Conservation (phyloP, 371 early-diverging fungal species). For the Chytridium lagenaria region DNA sequence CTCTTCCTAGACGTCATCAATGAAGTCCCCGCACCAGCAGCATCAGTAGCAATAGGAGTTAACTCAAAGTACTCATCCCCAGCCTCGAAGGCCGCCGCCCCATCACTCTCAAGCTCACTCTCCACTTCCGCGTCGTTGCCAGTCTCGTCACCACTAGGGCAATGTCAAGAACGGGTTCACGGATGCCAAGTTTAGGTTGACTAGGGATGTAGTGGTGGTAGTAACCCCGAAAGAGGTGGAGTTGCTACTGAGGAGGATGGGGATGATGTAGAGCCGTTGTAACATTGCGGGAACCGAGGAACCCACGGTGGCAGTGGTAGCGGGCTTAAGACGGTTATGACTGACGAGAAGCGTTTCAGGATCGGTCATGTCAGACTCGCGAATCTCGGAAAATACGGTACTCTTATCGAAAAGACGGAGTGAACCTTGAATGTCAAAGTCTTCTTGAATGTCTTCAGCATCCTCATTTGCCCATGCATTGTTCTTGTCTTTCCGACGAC, state of each 20-base stretch:
- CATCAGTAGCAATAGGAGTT: conserved; percentile 1
- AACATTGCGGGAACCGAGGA: not conserved
- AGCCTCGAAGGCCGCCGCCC: conserved; percentile 11
- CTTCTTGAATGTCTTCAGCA: conserved; percentile 63
- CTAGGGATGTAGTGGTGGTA: conserved; percentile 16
- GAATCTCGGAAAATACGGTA: conserved; percentile 80
- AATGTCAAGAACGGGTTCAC: conserved; percentile 50
- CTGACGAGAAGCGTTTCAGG: conserved; percentile 74
- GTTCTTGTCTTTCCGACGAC: not conserved
- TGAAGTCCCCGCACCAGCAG: conserved; percentile 26
- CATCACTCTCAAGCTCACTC: conserved; percentile 36
- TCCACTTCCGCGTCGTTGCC: conserved; percentile 50
- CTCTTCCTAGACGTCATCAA: conserved; percentile 21
- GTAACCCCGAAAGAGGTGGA: conserved; percentile 5
- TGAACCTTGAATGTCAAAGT: conserved; percentile 85
- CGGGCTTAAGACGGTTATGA: conserved; percentile 54
- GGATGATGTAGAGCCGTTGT: not conserved
- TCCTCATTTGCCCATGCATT: conserved; percentile 52
- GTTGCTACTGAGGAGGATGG: conserved; percentile 1
- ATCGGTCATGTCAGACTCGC: conserved; percentile 67
- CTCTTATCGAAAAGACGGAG: conserved; percentile 72
- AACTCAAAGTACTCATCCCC: conserved; percentile 1
- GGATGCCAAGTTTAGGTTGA: conserved; percentile 40
- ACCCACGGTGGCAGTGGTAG: conserved; percentile 12
- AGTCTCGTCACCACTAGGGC: conserved; percentile 43